Conservation (phyloP, 2,329 filamentous ascomycete genomes). For the Fulvia fulva region DNA sequence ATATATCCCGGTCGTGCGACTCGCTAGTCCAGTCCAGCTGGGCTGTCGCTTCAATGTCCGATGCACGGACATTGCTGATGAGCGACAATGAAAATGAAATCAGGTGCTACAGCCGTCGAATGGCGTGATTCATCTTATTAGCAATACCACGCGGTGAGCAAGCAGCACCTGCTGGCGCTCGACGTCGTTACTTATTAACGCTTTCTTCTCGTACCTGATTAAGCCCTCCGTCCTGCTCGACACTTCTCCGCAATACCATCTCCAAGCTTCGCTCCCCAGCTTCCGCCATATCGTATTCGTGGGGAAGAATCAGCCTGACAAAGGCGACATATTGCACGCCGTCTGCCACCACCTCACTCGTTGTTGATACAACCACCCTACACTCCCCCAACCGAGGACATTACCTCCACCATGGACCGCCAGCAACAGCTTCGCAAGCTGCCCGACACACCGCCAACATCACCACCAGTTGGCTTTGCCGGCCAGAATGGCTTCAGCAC, state of each 20-base stretch:
- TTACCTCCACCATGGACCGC: constrained; percentile 15
- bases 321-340: background rate
- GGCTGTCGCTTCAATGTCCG: too few species aligned
- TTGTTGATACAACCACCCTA: background rate
- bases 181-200: background rate
- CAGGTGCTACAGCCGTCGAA: background rate
- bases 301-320: background rate
- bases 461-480: constrained; percentile 36
- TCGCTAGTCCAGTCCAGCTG: too few species aligned
- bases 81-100: too few species aligned
- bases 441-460: constrained; percentile 35
- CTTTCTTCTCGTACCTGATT: background rate
- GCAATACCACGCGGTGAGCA: background rate
- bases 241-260: constrained; percentile 4
- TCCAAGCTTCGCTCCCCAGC: background rate
- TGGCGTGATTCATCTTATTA: background rate
- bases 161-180: background rate
- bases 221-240: background rate
- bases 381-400: background rate
- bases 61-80: too few species aligned
- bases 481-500: constrained; percentile 39
- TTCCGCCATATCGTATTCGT: background rate
- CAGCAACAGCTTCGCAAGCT: constrained; percentile 30
- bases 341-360: background rate
- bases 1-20: too few species aligned